Evolutionary conservation across 306 rosid genomes (phyloP), one percentile per base, ranked within the genome.

Genomic region (Inga laurina): DNA sequence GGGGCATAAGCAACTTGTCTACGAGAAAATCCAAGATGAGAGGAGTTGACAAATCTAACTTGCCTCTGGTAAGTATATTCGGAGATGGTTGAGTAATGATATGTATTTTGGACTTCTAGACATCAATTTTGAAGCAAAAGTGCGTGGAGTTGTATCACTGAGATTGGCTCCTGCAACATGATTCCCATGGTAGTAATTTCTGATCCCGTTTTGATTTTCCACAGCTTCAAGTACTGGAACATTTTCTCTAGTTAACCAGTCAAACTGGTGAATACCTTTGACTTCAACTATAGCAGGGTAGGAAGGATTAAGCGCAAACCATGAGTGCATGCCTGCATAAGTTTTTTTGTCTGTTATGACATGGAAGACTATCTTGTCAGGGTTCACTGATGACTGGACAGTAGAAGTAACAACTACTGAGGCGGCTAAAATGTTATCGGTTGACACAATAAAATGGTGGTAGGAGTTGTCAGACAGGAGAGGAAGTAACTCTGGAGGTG

Each of bases 181-280:
- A 86, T 92, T 97, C 75, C 99, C 99, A 81, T 97, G 99, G 88
- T 97, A 97, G 91, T 97, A 97, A 84, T 85, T 86, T 83, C 94
- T 86, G 82, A 97, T 94, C 79, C 91, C 98, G 82, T 91, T 89
- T 54, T 97, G 98, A 83, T 90, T 92, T 86, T 94, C 97, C 85
- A 97, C 92, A 21, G 99, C 99, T 89, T 97, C 99, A 84, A 97
- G 97, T 44, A 97, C 98, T 15, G 99, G 99, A 85, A 97, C 94
- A 79, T 97, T 97, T 88, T 97, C 99, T 91, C 95, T 91, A n/a
- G 97, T 97, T 88, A 97, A 93, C 98, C 98, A 97, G 76, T 94
- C 98, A 85, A 97, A 97, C 81, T 97, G 99, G 91, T 97, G 99
- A 84, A 97, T 77, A 16, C 99, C 94, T 88, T 88, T 97, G 87